phyloP scores from a whole-genome alignment of 1,284 basidiomycete genomes.

The Phylloporus sp. region DNA sequence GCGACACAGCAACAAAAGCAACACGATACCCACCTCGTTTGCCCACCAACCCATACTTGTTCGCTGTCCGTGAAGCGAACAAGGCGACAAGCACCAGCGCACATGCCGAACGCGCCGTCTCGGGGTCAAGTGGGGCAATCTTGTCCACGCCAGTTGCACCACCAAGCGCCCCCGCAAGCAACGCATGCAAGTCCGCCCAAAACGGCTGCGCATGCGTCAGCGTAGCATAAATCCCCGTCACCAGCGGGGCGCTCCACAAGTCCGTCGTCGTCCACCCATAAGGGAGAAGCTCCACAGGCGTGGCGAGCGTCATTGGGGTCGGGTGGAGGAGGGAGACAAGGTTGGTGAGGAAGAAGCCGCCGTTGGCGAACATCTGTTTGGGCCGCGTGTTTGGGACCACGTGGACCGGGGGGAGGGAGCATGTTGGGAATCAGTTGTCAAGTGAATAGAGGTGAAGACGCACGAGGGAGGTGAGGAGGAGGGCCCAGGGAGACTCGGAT shows the following conservation, averaged over 20 bases:
- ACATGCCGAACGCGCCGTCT: constrained; percentile 69
- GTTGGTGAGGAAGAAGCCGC: constrained; percentile 73
- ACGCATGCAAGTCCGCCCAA: constrained; percentile 63
- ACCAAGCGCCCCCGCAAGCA: constrained; percentile 48
- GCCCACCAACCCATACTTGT: constrained; percentile 51
- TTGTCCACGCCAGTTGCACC: constrained; percentile 10
- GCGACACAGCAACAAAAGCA: too few species aligned
- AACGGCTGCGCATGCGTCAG: constrained; percentile 80
- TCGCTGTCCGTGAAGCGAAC: constrained; percentile 60
- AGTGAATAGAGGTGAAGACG: too few species aligned
- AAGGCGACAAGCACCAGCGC: constrained; percentile 59
- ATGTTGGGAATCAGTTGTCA: too few species aligned
- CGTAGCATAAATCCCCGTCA: constrained; percentile 71
- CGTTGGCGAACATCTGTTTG: constrained; percentile 65
- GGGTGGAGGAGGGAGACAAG: constrained; percentile 71
- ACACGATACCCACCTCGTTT: constrained; percentile 19
- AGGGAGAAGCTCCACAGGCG: constrained; percentile 68
- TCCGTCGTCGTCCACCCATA: constrained; percentile 79
- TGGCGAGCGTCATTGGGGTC: constrained; percentile 60
- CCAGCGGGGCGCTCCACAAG: constrained; percentile 73
- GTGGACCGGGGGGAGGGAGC: neutral
- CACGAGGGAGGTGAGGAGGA: constrained; percentile 70
- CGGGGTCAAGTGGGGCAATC: constrained; percentile 56
- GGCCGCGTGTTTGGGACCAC: too few species aligned
- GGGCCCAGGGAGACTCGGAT: constrained; percentile 69